Percentiles rank a stretch among this genome's conserved stretches.
phyloP scores from a whole-genome alignment of 352 stramenopile species.

The Globisporangium sylvaticum region DNA sequence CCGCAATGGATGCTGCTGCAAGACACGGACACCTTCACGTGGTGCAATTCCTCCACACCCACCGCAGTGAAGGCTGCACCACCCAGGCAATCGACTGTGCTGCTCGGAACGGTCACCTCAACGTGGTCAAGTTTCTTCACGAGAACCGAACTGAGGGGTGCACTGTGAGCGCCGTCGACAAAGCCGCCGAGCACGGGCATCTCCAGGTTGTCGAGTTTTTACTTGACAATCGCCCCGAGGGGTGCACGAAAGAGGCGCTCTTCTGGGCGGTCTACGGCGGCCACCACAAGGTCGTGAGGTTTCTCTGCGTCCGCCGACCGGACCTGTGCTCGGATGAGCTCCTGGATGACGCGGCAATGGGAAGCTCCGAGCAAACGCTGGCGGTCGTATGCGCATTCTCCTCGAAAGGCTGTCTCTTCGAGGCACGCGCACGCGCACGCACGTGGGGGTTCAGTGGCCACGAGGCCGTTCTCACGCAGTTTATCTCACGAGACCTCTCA shows the following conservation, averaged over 20 bases:
- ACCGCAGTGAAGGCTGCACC: neutral
- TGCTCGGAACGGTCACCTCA: neutral
- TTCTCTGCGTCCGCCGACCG: neutral
- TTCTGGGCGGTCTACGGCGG: neutral
- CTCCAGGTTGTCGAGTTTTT: neutral
- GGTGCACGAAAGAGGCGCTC: neutral
- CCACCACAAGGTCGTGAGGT: neutral
- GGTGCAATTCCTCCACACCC: neutral
- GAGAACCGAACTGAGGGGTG: neutral
- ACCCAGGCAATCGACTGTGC: neutral
- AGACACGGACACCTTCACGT: neutral
- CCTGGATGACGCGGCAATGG: neutral
- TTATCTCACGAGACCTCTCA: neutral
- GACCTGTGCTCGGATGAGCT: neutral
- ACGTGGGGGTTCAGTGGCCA: neutral
- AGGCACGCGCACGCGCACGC: neutral
- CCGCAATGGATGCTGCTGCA: neutral
- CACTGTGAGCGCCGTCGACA: neutral
- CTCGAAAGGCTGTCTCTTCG: slow-evolving; percentile 3
- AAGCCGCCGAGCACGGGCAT: slow-evolving; percentile 1
- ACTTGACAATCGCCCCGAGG: neutral
- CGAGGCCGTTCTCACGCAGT: neutral
- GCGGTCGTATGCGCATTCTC: neutral
- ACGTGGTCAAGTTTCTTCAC: neutral
- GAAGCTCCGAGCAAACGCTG: neutral